Conservation (phyloP, 331 rosid genomes). For the Ulmus americana region DNA sequence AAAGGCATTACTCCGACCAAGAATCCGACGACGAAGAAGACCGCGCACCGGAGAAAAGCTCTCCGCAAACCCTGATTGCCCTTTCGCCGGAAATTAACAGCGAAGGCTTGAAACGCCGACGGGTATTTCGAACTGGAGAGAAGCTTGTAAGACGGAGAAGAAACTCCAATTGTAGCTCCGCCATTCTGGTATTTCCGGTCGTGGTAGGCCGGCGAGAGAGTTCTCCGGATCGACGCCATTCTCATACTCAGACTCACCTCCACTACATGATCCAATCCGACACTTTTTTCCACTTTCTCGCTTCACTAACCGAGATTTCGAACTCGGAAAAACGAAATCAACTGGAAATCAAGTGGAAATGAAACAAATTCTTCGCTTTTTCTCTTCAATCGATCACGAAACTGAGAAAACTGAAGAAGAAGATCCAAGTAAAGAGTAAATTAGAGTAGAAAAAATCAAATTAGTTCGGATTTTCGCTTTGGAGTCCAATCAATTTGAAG, state of each 20-base stretch:
- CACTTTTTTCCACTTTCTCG: neutral
- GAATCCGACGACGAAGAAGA: constrained; percentile 69
- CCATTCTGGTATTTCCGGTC: constrained; percentile 62
- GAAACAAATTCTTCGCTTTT: no score
- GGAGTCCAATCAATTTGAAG: neutral
- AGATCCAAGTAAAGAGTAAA: neutral
- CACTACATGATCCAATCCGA: constrained; percentile 18
- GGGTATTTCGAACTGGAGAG: constrained; percentile 46
- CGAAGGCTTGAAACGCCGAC: constrained; percentile 32
- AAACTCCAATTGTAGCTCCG: constrained; percentile 33
- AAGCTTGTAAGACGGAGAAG: constrained; percentile 60
- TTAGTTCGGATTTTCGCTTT: neutral
- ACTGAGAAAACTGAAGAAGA: neutral
- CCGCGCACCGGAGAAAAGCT: constrained; percentile 39
- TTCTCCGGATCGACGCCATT: constrained; percentile 90
- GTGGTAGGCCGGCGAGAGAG: constrained; percentile 70
- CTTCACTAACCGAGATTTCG: neutral
- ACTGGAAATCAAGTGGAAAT: no score
- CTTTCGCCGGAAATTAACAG: constrained; percentile 40
- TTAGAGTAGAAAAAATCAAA: neutral
- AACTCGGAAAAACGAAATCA: neutral
- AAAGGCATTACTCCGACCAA: constrained; percentile 67
- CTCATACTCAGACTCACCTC: constrained; percentile 4
- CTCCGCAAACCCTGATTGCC: constrained; percentile 46
- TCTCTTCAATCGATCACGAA: neutral